A percentile compares a stretch with the other conserved stretches of the same genome.
Evolutionary conservation across 768 basidiomycete species (phyloP).

Genomic region (Nidularia sp.): DNA sequence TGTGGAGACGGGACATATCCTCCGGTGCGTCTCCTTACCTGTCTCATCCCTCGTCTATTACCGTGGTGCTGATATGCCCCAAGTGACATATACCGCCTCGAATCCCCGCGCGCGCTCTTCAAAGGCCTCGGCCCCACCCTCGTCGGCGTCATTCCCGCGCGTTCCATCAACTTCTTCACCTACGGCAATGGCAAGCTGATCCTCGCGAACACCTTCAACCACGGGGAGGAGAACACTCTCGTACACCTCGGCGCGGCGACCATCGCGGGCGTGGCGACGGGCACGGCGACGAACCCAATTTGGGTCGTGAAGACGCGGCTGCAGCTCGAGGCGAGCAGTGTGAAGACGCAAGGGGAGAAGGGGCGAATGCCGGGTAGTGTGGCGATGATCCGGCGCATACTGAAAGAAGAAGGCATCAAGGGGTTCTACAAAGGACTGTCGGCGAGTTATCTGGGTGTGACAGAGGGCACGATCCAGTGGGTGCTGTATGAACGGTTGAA

Average conservation of each 20-base stretch:
- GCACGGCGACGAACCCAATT: slow-evolving; percentile 93
- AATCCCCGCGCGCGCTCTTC: slow-evolving; percentile 87
- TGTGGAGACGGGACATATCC: slow-evolving; percentile 88
- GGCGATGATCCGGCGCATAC: slow-evolving; percentile 66
- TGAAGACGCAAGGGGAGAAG: neutral
- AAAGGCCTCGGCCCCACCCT: slow-evolving; percentile 93
- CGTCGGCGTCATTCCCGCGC: slow-evolving; percentile 91
- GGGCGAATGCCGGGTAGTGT: slow-evolving; percentile 44
- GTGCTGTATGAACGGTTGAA: slow-evolving; percentile 93
- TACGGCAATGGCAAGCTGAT: slow-evolving; percentile 96
- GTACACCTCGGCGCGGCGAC: slow-evolving; percentile 88
- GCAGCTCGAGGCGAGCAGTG: slow-evolving; percentile 49
- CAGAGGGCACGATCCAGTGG: slow-evolving; percentile 97
- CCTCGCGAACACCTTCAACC: slow-evolving; percentile 78
- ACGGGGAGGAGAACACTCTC: slow-evolving; percentile 75
- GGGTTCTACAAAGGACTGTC: slow-evolving; percentile 96
- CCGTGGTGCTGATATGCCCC: neutral
- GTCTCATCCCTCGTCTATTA: no score
- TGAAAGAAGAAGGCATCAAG: slow-evolving; percentile 73
- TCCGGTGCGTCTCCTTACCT: slow-evolving; percentile 50
- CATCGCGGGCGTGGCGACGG: slow-evolving; percentile 79
- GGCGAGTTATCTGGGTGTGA: slow-evolving; percentile 93
- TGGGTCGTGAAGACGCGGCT: slow-evolving; percentile 99
- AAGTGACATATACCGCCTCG: slow-evolving; percentile 80
- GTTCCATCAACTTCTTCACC: slow-evolving; percentile 98